Evolutionary conservation across 805 yeast species (phyloP).

Genomic region (Martiniozyma abietophila): DNA sequence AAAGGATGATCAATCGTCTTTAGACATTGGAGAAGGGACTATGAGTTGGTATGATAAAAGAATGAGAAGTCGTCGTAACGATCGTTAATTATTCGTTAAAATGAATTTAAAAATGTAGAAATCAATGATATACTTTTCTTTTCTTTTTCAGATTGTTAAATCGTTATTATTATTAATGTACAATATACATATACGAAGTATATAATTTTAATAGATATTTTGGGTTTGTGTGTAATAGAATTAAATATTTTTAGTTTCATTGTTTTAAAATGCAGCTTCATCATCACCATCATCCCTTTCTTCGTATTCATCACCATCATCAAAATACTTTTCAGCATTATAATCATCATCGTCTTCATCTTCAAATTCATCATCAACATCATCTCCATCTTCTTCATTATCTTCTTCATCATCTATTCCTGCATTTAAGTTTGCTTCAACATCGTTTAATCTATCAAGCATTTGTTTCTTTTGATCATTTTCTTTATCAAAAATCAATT

Average conservation of each 20-base stretch:
- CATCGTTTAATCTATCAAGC: slow-evolving; percentile 26
- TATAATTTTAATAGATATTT: too few species aligned
- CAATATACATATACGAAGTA: not conserved
- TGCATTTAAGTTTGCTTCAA: slow-evolving; percentile 29
- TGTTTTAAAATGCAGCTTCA: slow-evolving; percentile 57
- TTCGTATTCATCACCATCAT: slow-evolving; percentile 56
- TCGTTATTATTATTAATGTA: not conserved
- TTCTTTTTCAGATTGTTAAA: not conserved
- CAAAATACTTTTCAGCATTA: slow-evolving; percentile 73
- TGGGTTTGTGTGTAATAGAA: too few species aligned
- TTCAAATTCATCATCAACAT: slow-evolving; percentile 54
- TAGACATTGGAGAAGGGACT: not conserved
- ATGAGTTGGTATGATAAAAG: slow-evolving; percentile 9
- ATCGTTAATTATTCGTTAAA: not conserved
- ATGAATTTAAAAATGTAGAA: not conserved
- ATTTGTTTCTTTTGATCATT: slow-evolving; percentile 24
- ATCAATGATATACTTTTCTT: not conserved
- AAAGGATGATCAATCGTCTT: not conserved
- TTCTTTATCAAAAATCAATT: slow-evolving; percentile 18
- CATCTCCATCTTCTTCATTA: slow-evolving; percentile 35
- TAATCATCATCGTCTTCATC: slow-evolving; percentile 67
- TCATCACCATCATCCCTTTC: slow-evolving; percentile 50
- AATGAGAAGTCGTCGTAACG: slow-evolving; percentile 3
- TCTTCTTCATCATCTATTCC: slow-evolving; percentile 31
- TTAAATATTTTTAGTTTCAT: too few species aligned